Base-by-base conservation (phyloP, 495 filamentous ascomycete genomes). In the Jackrogersella multiformis region DNA sequence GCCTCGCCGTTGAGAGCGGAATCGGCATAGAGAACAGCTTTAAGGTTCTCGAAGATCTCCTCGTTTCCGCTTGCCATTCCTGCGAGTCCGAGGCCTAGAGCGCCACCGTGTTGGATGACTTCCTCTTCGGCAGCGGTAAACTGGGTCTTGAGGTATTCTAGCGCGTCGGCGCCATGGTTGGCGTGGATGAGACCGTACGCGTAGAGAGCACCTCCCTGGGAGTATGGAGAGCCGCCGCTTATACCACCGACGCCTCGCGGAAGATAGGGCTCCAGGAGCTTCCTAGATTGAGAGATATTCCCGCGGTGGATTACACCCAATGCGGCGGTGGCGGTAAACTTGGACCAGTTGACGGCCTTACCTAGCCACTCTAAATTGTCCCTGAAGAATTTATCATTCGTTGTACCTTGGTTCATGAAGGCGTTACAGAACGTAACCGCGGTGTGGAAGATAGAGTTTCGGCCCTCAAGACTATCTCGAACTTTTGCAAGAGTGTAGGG, bases 381-480 rank as follows among this genome's bases (percentile, higher is more conserved):
- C 2, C 96, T 85, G 83, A 98, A 97, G 81, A 98, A 99, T 70
- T 90, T 92, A 76, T 98, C 96, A 64, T 94, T 93, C 0, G 94
- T 97, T 6, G 96, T 98, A 32, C 96, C 96, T n/a, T 96, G 92
- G 72, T 99, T 95, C 94, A 98, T 99, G 77, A 99, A 98, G 10
- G 93, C 96, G 74, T 97, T 97, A 63, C 95, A 94, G 66, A 99
- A 92, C 0, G 95, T 98, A 36, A 98, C 92, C 0, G 93, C 92
- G 3, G 91, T 95, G 77, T 99, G 96, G 85, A 97, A 99, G 57
- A 99, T 99, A 21, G 95, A 98, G 76, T 97, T 97, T 32, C 96
- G 85, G 38, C 92, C 92, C 74, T 99, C 96, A 21, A 99, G 80
- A 66, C 93, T 97, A 76, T 99, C 95, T 30, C 93, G 89, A 36